phyloP scores from a whole-genome alignment of 2,329 filamentous ascomycete species.

The Mycosphaerella sp. region DNA sequence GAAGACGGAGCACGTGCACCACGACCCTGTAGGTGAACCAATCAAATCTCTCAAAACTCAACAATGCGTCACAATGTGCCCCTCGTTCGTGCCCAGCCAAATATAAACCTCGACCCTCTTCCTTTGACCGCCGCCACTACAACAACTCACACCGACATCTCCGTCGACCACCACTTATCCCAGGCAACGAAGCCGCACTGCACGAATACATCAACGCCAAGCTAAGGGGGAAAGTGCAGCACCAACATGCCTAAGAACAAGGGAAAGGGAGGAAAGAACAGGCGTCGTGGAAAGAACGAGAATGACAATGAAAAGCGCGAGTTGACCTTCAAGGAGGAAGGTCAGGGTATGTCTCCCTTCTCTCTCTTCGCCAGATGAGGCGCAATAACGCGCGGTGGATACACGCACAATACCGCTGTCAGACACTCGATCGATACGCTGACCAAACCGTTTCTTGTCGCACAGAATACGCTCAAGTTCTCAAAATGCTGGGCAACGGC shows the following conservation, averaged over 20 bases:
- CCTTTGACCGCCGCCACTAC: slow-evolving; percentile 7
- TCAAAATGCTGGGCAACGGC: slow-evolving; percentile 96
- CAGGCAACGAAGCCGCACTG: slow-evolving; percentile 27
- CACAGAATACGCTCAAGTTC: slow-evolving; percentile 71
- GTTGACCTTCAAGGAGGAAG: slow-evolving; percentile 97
- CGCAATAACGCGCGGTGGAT: not conserved
- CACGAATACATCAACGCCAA: slow-evolving; percentile 18
- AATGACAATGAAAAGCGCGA: slow-evolving; percentile 99
- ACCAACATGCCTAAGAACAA: slow-evolving; percentile 93
- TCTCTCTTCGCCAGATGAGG: not conserved
- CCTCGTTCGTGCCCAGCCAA: not conserved
- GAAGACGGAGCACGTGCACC: not conserved
- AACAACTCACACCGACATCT: slow-evolving; percentile 3
- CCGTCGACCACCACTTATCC: not conserved
- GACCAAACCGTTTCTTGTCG: not conserved
- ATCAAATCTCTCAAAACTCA: not conserved
- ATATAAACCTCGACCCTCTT: slow-evolving; percentile 1
- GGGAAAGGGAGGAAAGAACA: slow-evolving; percentile 99
- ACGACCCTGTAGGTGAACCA: not conserved
- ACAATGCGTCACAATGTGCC: not conserved
- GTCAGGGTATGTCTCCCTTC: slow-evolving; percentile 57
- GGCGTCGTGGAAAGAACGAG: slow-evolving; percentile 77
- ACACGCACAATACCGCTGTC: not conserved
- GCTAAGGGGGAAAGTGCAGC: slow-evolving; percentile 17
- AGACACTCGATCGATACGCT: not conserved